A percentile compares a stretch with the other conserved stretches of the same genome.
These are phyloP conservation scores for Pulveroboletus sp. DNA, from an alignment of 768 basidiomycete genomes.

Conservation along the genomic window DNA sequence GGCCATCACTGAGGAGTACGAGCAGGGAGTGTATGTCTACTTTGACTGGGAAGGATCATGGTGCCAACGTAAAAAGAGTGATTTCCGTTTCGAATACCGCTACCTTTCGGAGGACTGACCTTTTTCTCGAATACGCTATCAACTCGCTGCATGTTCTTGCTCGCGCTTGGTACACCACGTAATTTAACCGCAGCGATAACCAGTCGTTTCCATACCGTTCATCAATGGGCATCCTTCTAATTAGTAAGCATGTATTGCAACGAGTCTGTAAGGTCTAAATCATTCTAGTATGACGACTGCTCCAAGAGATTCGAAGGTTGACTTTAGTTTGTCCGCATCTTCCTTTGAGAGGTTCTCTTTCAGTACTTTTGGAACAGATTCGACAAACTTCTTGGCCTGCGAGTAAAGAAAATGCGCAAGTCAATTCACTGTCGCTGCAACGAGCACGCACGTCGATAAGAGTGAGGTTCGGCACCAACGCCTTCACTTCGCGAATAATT, in stretches of 20 bases:
- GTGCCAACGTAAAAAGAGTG: constrained; percentile 97
- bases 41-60: constrained; percentile 99
- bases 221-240: constrained; percentile 11
- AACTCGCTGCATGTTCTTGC: constrained; percentile 9
- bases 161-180: constrained; percentile 21
- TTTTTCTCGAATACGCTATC: not conserved
- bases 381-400: constrained; percentile 99
- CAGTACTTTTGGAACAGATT: constrained; percentile 85
- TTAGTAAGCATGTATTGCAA: constrained; percentile 15
- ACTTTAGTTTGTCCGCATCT: constrained; percentile 94
- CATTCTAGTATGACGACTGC: constrained; percentile 85
- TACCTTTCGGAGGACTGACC: constrained; percentile 79
- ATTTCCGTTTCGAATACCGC: constrained; percentile 96
- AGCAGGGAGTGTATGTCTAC: constrained; percentile 98
- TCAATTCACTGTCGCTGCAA: not conserved
- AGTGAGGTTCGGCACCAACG: constrained; percentile 90
- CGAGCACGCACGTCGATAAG: constrained; percentile 81
- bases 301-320: constrained; percentile 84
- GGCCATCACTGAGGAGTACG: constrained; percentile 98
- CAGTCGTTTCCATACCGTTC: constrained; percentile 16
- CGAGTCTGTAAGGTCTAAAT: constrained; percentile 20
- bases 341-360: constrained; percentile 97
- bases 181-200: constrained; percentile 23
- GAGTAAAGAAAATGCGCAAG: not conserved
- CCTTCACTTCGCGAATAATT: constrained; percentile 97